These are phyloP conservation scores for Phytopythium chamaehyphon DNA, from an alignment of 352 stramenopile genomes.

Conservation along the genomic window DNA sequence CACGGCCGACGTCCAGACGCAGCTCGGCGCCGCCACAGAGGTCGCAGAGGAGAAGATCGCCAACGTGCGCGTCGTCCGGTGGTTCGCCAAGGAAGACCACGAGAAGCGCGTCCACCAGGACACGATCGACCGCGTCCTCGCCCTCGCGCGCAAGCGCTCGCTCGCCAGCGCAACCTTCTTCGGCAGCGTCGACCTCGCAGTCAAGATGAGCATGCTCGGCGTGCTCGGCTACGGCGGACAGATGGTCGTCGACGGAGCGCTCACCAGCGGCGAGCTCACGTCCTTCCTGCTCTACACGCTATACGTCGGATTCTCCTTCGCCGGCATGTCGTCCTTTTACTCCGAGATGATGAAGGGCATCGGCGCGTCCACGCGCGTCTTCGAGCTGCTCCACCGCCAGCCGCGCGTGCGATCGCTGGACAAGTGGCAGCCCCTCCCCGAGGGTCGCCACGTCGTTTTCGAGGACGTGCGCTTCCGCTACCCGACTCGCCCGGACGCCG, in stretches of 20 bases:
- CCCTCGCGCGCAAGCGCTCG: constrained; percentile 61
- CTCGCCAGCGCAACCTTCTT: constrained; percentile 84
- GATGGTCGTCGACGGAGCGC: constrained; percentile 79
- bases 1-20: constrained; percentile 87
- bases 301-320: constrained; percentile 88
- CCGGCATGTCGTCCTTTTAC: constrained; percentile 91
- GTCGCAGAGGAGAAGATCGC: constrained; percentile 92
- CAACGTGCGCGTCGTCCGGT: constrained; percentile 91
- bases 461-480: constrained; percentile 80
- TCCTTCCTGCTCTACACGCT: constrained; percentile 94
- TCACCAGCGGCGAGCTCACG: constrained; percentile 90
- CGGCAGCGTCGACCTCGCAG: constrained; percentile 73
- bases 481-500: constrained; percentile 48
- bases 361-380: constrained; percentile 85
- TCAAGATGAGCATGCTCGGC: constrained; percentile 88
- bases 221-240: constrained; percentile 91
- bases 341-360: constrained; percentile 89
- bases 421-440: constrained; percentile 22
- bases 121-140: constrained; percentile 63
- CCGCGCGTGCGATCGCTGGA: constrained; percentile 46
- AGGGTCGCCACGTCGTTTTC: constrained; percentile 58
- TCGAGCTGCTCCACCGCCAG: constrained; percentile 88
- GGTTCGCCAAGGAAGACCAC: constrained; percentile 80
- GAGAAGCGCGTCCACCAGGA: constrained; percentile 55
- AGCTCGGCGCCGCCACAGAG: constrained; percentile 88